phyloP scores from a whole-genome alignment of 2,329 filamentous ascomycete genomes.

The Triangularia verruculosa region DNA sequence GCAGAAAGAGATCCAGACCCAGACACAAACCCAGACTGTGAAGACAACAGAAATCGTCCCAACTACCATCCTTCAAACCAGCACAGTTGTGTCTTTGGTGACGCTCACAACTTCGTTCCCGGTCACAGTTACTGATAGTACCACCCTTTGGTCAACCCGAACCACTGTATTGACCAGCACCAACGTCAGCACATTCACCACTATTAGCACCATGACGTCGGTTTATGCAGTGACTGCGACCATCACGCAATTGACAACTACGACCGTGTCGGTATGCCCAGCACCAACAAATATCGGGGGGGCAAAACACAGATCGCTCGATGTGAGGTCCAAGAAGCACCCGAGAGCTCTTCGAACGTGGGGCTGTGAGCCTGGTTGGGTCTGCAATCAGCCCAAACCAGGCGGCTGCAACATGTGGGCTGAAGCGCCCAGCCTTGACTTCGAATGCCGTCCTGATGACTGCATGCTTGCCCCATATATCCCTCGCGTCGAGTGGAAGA shows the following conservation, averaged over 20 bases:
- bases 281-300: constrained; percentile 38
- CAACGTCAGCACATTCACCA: constrained; percentile 17
- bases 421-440: constrained; percentile 44
- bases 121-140: constrained; percentile 26
- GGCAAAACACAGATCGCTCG: constrained; percentile 24
- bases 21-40: constrained; percentile 17
- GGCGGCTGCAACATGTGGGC: constrained; percentile 51
- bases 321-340: constrained; percentile 8
- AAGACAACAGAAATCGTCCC: constrained; percentile 20
- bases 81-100: constrained; percentile 13
- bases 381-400: constrained; percentile 53
- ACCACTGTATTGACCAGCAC: constrained; percentile 21
- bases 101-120: constrained; percentile 24
- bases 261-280: constrained; percentile 41
- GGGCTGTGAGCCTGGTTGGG: constrained; percentile 51
- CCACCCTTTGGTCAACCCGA: constrained; percentile 26
- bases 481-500: constrained; percentile 41
- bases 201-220: constrained; percentile 9
- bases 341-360: constrained; percentile 37
- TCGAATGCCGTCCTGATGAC: constrained; percentile 43
- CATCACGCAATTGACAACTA: constrained; percentile 32
- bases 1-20: not conserved
- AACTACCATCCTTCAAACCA: constrained; percentile 18
- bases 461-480: constrained; percentile 44
- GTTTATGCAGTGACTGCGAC: constrained; percentile 11